Evolutionary conservation across 2,329 filamentous ascomycete genomes (phyloP).

Genomic region (Pseudogymnoascus sp.): DNA sequence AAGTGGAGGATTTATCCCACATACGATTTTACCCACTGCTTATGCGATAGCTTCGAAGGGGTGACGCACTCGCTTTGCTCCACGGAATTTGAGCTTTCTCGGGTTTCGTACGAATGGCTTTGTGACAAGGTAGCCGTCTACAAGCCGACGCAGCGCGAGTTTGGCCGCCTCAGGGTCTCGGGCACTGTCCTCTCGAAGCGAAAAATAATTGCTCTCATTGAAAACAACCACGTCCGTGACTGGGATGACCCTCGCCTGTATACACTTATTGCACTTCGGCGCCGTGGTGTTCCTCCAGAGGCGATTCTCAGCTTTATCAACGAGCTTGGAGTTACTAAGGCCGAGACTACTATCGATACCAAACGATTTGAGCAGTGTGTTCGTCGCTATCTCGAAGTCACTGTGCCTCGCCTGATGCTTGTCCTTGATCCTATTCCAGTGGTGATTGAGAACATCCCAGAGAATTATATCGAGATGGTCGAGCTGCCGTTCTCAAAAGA

Average conservation of each 20-base stretch:
- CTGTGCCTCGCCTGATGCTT: conserved; percentile 82
- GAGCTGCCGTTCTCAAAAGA: conserved; percentile 25
- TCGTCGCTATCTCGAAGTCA: conserved; percentile 77
- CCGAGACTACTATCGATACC: conserved; percentile 70
- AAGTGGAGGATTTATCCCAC: conserved; percentile 93
- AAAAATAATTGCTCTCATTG: conserved; percentile 70
- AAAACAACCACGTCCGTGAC: conserved; percentile 64
- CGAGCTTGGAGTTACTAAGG: conserved; percentile 83
- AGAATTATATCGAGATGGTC: conserved; percentile 59
- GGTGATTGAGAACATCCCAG: conserved; percentile 42
- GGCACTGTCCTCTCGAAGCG: conserved; percentile 86
- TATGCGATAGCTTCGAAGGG: conserved; percentile 85
- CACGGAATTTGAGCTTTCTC: conserved; percentile 77
- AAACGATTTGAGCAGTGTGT: conserved; percentile 78
- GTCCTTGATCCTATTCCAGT: conserved; percentile 79
- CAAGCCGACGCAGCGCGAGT: conserved; percentile 90
- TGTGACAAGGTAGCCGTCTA: conserved; percentile 76
- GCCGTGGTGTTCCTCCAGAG: conserved; percentile 78
- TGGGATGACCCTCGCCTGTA: conserved; percentile 92
- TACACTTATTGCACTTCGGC: conserved; percentile 74
- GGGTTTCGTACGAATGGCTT: conserved; percentile 85
- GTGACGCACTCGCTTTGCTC: conserved; percentile 92
- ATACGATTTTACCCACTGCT: conserved; percentile 85
- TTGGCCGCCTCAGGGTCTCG: conserved; percentile 65
- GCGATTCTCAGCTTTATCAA: conserved; percentile 85